These are phyloP conservation scores for Pterula multifida DNA, from an alignment of 1,284 basidiomycete genomes.

Conservation along the genomic window DNA sequence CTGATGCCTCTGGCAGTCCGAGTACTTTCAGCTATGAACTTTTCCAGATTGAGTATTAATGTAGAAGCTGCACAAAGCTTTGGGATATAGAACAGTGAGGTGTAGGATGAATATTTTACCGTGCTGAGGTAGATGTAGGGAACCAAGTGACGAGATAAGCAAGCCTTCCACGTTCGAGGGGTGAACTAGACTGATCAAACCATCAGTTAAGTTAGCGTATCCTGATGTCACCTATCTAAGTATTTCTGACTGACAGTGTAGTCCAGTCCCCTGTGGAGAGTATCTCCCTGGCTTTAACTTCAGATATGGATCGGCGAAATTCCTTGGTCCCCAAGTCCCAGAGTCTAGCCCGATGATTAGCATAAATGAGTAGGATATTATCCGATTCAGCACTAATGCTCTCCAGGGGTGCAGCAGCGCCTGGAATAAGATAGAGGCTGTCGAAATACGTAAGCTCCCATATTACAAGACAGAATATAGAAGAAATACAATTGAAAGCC, in stretches of 20 bases:
- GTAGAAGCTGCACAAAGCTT: conserved; percentile 24
- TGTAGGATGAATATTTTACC: background rate
- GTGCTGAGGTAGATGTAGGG: background rate
- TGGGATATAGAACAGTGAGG: background rate
- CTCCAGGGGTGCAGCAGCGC: conserved; percentile 53
- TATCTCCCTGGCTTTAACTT: conserved; percentile 69
- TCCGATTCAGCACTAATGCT: conserved; percentile 58
- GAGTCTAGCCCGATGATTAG: conserved; percentile 65
- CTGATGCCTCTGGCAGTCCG: conserved; percentile 37
- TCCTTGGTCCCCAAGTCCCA: conserved; percentile 86
- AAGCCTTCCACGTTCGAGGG: no score
- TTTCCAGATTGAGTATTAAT: conserved; percentile 32
- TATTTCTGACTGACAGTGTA: conserved; percentile 44
- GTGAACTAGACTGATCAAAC: no score
- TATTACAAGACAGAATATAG: conserved; percentile 3
- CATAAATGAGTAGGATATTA: conserved; percentile 71
- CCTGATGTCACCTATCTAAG: no score
- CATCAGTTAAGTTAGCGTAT: no score
- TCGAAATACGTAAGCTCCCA: no score
- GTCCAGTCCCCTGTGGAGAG: conserved; percentile 61
- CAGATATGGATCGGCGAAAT: conserved; percentile 73
- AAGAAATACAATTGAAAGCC: conserved; percentile 56
- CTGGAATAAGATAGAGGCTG: conserved; percentile 72
- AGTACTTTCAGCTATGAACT: conserved; percentile 32
- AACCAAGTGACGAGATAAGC: background rate